Conservation (phyloP, 192 early-diverging fungal genomes). For the Coemansia sp. region DNA sequence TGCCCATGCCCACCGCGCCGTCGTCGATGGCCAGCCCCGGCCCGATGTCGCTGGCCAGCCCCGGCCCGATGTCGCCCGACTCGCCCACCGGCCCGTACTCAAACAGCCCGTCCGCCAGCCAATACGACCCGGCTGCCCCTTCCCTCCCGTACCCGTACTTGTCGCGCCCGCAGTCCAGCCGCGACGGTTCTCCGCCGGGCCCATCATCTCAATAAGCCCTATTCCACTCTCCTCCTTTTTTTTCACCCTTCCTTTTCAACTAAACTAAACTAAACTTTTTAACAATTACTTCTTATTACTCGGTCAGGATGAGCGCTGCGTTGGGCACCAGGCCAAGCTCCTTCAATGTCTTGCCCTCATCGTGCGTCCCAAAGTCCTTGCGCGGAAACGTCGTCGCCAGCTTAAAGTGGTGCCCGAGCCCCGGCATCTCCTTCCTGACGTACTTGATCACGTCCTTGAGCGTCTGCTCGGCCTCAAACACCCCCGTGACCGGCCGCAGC, state of each 20-base stretch:
- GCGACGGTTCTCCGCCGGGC: slow-evolving; percentile 1
- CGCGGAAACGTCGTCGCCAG: slow-evolving; percentile 64
- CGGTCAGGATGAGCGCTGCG: slow-evolving; percentile 57
- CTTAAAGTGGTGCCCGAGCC: slow-evolving; percentile 51
- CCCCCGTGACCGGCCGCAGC: slow-evolving; percentile 54
- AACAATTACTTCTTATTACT: too few relatives aligned
- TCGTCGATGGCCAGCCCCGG: slow-evolving; percentile 15
- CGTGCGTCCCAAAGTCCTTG: slow-evolving; percentile 55
- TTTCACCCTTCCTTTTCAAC: too few relatives aligned
- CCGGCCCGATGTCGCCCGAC: slow-evolving; percentile 5
- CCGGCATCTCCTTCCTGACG: slow-evolving; percentile 36
- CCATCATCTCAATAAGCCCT: too few relatives aligned
- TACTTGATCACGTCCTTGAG: slow-evolving; percentile 57
- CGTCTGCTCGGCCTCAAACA: slow-evolving; percentile 56
- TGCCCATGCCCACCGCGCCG: neutral
- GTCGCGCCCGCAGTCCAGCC: slow-evolving; percentile 13
- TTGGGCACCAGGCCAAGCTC: slow-evolving; percentile 66
- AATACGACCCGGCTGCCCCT: slow-evolving; percentile 8
- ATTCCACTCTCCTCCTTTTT: too few relatives aligned
- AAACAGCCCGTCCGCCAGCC: neutral
- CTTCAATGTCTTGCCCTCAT: slow-evolving; percentile 58
- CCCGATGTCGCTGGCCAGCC: slow-evolving; percentile 17
- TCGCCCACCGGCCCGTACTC: neutral
- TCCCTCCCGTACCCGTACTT: slow-evolving; percentile 18
- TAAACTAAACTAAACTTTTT: too few relatives aligned